phyloP scores from a whole-genome alignment of 2,329 filamentous ascomycete genomes.

The Botrytis pseudocinerea region DNA sequence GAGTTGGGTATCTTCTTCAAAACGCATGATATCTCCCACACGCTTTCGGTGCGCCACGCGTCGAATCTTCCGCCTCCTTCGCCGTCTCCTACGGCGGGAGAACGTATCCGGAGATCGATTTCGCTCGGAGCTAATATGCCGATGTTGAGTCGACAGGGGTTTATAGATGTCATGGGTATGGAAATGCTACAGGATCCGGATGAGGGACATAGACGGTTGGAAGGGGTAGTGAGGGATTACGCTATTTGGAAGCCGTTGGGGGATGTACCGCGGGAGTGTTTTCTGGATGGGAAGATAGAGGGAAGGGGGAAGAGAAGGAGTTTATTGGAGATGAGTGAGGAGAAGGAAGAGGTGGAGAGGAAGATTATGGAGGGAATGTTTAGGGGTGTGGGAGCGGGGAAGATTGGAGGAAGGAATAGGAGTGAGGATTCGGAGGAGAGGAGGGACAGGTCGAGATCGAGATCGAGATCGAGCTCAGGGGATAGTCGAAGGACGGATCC shows the following conservation, averaged over 20 bases:
- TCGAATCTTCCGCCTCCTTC: slow-evolving; percentile 10
- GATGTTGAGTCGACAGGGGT: slow-evolving; percentile 61
- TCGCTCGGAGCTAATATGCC: slow-evolving; percentile 35
- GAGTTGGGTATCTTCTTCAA: slow-evolving; percentile 33
- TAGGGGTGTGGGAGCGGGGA: slow-evolving; percentile 4
- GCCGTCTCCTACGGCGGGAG: slow-evolving; percentile 24
- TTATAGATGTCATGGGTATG: slow-evolving; percentile 50
- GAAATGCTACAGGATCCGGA: slow-evolving; percentile 31
- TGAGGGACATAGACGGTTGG: slow-evolving; percentile 26
- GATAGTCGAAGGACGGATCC: background rate
- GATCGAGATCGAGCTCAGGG: background rate
- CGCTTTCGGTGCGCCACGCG: slow-evolving; percentile 18
- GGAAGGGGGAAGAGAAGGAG: slow-evolving; percentile 15
- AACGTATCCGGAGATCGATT: slow-evolving; percentile 27
- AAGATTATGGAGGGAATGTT: slow-evolving; percentile 16
- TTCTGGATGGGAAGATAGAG: slow-evolving; percentile 25
- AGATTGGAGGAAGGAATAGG: background rate
- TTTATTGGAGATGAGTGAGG: slow-evolving; percentile 24
- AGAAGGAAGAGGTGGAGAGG: slow-evolving; percentile 16
- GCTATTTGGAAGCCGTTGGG: slow-evolving; percentile 33
- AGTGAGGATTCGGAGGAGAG: background rate
- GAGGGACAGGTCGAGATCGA: background rate
- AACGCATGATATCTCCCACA: slow-evolving; percentile 31
- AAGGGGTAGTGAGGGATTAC: slow-evolving; percentile 28
- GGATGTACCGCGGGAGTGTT: slow-evolving; percentile 29